Evolutionary conservation across 495 filamentous ascomycete genomes (phyloP).

Genomic region (Lophiotrema nucula): DNA sequence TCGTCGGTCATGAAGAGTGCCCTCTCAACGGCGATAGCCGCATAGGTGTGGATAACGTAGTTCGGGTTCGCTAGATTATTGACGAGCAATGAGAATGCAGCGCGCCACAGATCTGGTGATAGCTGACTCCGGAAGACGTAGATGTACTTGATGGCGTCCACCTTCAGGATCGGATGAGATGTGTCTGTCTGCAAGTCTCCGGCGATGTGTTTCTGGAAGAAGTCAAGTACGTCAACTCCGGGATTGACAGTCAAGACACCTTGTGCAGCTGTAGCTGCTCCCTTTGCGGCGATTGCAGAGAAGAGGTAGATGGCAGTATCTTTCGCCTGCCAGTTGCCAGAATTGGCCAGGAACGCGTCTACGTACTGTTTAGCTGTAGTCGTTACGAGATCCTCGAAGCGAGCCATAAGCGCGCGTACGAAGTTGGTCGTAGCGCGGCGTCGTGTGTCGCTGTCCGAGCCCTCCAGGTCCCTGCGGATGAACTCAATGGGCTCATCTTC

Average conservation of each 20-base stretch:
- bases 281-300: conserved; percentile 89
- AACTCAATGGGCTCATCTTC: conserved; percentile 99
- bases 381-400: conserved; percentile 82
- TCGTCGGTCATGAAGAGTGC: conserved; percentile 76
- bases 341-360: conserved; percentile 67
- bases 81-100: conserved; percentile 83
- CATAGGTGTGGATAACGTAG: conserved; percentile 96
- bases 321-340: conserved; percentile 89
- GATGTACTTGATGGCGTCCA: conserved; percentile 95
- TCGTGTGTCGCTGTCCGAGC: conserved; percentile 90
- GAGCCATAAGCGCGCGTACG: conserved; percentile 77
- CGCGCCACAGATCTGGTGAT: conserved; percentile 81
- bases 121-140: conserved; percentile 92
- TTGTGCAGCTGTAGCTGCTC: conserved; percentile 74
- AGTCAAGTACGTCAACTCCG: conserved; percentile 75
- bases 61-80: conserved; percentile 82
- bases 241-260: conserved; percentile 88
- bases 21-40: conserved; percentile 89
- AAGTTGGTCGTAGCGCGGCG: conserved; percentile 93
- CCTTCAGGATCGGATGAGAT: conserved; percentile 82
- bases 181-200: conserved; percentile 69
- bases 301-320: conserved; percentile 96
- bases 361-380: conserved; percentile 78
- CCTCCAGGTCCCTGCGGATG: conserved; percentile 92
- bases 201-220: conserved; percentile 87